These are phyloP conservation scores for Adansonia gregorii DNA, from an alignment of 441 rosid species.

Conservation along the genomic window DNA sequence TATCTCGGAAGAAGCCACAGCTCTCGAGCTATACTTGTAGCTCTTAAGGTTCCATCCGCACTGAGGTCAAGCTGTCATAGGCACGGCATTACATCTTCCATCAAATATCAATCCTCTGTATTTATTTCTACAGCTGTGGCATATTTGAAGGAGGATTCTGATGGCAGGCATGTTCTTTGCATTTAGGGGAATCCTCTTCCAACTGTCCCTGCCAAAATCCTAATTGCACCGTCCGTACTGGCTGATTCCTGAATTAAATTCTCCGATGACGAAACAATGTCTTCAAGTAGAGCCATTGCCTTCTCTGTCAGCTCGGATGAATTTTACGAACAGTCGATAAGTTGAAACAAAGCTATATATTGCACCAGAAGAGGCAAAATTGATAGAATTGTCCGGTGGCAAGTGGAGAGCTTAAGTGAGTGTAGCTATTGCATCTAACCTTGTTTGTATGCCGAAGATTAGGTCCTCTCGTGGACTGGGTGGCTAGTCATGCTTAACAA, in stretches of 20 bases:
- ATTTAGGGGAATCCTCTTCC: slow-evolving; percentile 71
- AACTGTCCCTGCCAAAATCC: slow-evolving; percentile 60
- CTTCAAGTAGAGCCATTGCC: slow-evolving; percentile 64
- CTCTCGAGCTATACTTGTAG: slow-evolving; percentile 59
- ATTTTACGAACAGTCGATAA: slow-evolving; percentile 44
- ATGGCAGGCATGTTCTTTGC: slow-evolving; percentile 70
- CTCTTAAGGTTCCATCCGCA: slow-evolving; percentile 70
- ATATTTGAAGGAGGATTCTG: slow-evolving; percentile 56
- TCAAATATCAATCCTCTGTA: slow-evolving; percentile 63
- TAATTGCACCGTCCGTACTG: slow-evolving; percentile 44
- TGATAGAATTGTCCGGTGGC: slow-evolving; percentile 50
- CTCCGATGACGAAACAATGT: slow-evolving; percentile 42
- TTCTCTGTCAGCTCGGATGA: slow-evolving; percentile 57
- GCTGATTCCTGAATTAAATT: slow-evolving; percentile 40
- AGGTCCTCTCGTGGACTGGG: background rate
- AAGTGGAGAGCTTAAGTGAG: slow-evolving; percentile 79
- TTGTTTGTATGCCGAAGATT: slow-evolving; percentile 46
- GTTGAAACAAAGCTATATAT: slow-evolving; percentile 51
- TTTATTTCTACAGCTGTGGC: slow-evolving; percentile 60
- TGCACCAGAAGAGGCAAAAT: slow-evolving; percentile 54
- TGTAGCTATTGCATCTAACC: slow-evolving; percentile 63
- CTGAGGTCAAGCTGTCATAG: slow-evolving; percentile 60
- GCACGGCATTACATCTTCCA: slow-evolving; percentile 81
- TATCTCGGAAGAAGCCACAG: slow-evolving; percentile 62
- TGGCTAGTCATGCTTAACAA: background rate